A percentile compares a stretch with the other conserved stretches of the same genome.
These are phyloP conservation scores for Goffeauzyma gilvescens DNA, from an alignment of 768 basidiomycete genomes.

Conservation along the genomic window DNA sequence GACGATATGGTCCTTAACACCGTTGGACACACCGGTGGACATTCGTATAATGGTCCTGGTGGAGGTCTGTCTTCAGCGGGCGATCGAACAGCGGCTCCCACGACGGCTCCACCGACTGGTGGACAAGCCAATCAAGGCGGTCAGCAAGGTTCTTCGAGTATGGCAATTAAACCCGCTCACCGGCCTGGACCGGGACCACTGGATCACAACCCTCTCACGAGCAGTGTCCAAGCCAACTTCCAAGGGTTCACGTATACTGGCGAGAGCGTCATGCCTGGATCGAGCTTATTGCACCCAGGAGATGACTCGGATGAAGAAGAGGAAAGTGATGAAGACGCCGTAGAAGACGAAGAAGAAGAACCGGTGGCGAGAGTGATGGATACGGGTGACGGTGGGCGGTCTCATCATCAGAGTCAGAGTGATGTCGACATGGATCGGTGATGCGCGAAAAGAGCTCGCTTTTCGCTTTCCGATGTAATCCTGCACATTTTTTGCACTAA, in stretches of 20 bases:
- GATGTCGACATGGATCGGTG: conserved; percentile 28
- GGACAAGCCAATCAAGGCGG: conserved; percentile 3
- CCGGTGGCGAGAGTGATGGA: conserved; percentile 18
- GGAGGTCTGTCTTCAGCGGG: conserved; percentile 17
- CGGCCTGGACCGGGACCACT: conserved; percentile 16
- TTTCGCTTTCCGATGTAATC: neutral
- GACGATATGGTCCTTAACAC: conserved; percentile 18
- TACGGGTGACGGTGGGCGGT: conserved; percentile 23
- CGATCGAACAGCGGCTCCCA: conserved; percentile 4
- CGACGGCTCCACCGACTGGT: neutral
- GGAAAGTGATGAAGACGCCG: conserved; percentile 33
- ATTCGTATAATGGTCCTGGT: conserved; percentile 29
- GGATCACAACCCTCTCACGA: conserved; percentile 57
- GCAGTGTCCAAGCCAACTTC: conserved; percentile 89
- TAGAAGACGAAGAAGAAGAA: conserved; percentile 52
- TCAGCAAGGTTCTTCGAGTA: conserved; percentile 2
- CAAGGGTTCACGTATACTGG: conserved; percentile 57
- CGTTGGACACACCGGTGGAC: conserved; percentile 12
- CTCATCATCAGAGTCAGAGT: conserved; percentile 24
- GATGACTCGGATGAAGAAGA: conserved; percentile 19
- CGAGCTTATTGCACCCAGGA: conserved; percentile 17
- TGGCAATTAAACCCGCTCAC: conserved; percentile 24
- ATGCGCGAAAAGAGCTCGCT: neutral
- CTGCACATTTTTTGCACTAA: neutral
- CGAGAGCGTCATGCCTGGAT: conserved; percentile 23